Conservation (phyloP, 441 rosid species). For the Erysimum pusillum region DNA sequence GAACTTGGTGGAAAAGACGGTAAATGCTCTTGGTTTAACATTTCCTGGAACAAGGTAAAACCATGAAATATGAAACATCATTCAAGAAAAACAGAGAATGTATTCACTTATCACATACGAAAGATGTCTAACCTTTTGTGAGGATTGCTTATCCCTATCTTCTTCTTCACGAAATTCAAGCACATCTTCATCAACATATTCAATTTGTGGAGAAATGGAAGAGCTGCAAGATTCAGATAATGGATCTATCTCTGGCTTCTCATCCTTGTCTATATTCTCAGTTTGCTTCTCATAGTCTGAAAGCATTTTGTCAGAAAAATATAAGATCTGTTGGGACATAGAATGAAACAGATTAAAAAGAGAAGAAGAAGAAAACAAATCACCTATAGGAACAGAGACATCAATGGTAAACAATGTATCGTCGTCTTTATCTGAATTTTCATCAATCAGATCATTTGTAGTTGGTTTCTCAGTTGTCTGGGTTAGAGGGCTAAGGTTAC, state of each 20-base stretch:
- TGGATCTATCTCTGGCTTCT: constrained; percentile 22
- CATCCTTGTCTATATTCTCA: constrained; percentile 19
- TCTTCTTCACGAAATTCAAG: constrained; percentile 32
- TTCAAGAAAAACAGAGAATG: constrained; percentile 11
- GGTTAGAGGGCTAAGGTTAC: constrained; percentile 44
- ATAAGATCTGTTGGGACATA: neutral
- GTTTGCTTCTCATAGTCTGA: constrained; percentile 29
- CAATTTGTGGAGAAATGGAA: neutral
- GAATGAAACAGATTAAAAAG: neutral
- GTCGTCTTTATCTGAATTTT: constrained; percentile 19
- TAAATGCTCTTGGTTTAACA: constrained; percentile 45
- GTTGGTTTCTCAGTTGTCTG: constrained; percentile 37
- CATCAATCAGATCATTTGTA: constrained; percentile 35
- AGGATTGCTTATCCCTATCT: too few relatives aligned
- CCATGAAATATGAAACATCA: constrained; percentile 17
- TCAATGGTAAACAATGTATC: constrained; percentile 42
- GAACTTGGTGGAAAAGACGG: constrained; percentile 52
- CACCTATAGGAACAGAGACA: constrained; percentile 43
- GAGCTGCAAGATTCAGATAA: constrained; percentile 27
- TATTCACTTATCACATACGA: constrained; percentile 13
- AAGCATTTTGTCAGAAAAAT: neutral
- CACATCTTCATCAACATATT: constrained; percentile 31
- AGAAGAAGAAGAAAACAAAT: constrained; percentile 10
- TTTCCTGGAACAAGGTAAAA: constrained; percentile 58
- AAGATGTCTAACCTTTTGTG: constrained; percentile 36